Percentiles rank a stretch among this genome's conserved stretches.
Evolutionary conservation across 352 stramenopile genomes (phyloP).

Genomic region (Globisporangium cystogenes): DNA sequence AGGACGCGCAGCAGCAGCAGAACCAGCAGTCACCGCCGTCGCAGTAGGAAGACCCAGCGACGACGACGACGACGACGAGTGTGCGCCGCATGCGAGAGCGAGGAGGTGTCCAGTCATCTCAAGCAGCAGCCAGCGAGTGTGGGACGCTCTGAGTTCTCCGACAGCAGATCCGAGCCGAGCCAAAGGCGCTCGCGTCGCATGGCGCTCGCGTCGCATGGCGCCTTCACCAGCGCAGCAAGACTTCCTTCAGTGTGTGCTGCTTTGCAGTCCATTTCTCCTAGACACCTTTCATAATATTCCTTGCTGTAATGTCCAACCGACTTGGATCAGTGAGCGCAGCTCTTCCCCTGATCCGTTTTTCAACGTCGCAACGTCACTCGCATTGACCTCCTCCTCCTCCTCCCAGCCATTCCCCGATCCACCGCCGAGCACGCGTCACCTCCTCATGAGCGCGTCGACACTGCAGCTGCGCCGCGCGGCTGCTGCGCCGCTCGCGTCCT

Average conservation of each 20-base stretch:
- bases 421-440: too few relatives aligned
- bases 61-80: background rate
- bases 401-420: background rate
- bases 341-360: background rate
- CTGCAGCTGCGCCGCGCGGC: slow-evolving; percentile 7
- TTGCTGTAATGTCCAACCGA: background rate
- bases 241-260: too few relatives aligned
- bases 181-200: too few relatives aligned
- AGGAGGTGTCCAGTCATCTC: background rate
- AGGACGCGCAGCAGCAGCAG: slow-evolving; percentile 24
- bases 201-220: too few relatives aligned
- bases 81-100: background rate
- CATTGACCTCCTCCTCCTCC: too few relatives aligned
- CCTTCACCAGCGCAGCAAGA: too few relatives aligned
- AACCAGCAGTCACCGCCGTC: slow-evolving; percentile 15
- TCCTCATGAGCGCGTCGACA: background rate
- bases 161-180: too few relatives aligned
- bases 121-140: background rate
- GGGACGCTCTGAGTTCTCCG: background rate
- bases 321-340: background rate
- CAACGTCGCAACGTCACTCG: background rate
- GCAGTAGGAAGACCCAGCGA: too few relatives aligned
- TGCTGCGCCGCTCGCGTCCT: slow-evolving; percentile 11
- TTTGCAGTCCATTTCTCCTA: background rate
- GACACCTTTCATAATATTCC: background rate